Evolutionary conservation across 164 flowering plant genomes (phyloP), one percentile per base, ranked within the genome.

Genomic region (Echeveria elegans): DNA sequence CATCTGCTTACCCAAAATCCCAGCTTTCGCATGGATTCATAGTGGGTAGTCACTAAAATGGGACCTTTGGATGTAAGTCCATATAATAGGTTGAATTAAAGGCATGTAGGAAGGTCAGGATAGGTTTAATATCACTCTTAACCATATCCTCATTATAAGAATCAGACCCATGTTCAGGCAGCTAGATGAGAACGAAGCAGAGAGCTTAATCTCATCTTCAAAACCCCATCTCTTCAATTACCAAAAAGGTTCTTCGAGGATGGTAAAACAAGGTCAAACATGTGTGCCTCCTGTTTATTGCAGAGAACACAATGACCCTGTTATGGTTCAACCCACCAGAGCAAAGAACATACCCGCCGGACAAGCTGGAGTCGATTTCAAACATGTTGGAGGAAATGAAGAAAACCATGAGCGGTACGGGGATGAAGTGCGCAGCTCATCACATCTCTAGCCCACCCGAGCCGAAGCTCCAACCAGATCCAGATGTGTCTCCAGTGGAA

Each of bases 161-260:
- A 63, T 50, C 66, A 66, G 77, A 72, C 31, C 67, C 0, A 66
- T 70, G 53, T 69, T 26, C 37, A 34, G 67, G 61, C 95, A 88
- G 45, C 66, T 63, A 14, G 71, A 65, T 60, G 86, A 76, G 66
- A 89, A 76, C 67, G 80, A 73, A 69, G 81, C 72, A 4, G 98
- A 79, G 34, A 84, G 85, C 59, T 79, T 85, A 76, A 89, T 85
- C 7, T 84, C 79, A 56, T 69, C 81, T 73, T 85, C 82, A 67
- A 89, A 81, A 71, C 86, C 95, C 92, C 37, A 86, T 68, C 92
- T 80, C 10, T 70, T 72, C 38, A 92, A 88, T 63, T 88, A 80
- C 72, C 82, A 70, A 73, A 76, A 74, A 92, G 29, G 80, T 90
- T 90, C 74, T 77, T 83, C 41, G 81, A 5, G 28, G 94, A 72